Percentiles rank a stretch among this genome's conserved stretches.
Conservation (phyloP, 2,329 filamentous ascomycete genomes). For the Tolypocladium capitatum region DNA sequence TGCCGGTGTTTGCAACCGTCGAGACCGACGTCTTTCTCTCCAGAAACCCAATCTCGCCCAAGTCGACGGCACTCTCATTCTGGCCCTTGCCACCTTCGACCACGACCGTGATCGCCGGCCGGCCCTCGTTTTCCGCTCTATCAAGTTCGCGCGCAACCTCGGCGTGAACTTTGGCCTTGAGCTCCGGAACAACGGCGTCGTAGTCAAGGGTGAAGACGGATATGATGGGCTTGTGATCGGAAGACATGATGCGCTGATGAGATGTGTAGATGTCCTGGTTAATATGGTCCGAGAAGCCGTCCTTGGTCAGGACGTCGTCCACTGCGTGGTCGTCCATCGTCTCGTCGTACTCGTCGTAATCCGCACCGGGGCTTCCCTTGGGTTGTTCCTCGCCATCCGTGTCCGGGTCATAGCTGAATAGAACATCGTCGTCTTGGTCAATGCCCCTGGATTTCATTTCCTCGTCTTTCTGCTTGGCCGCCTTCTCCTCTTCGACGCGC, state of each 20-base stretch:
- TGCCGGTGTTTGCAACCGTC: slow-evolving; percentile 85
- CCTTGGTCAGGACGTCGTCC: slow-evolving; percentile 41
- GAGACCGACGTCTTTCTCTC: slow-evolving; percentile 52
- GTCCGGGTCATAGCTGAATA: slow-evolving; percentile 86
- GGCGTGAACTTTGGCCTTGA: slow-evolving; percentile 72
- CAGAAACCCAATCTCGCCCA: slow-evolving; percentile 61
- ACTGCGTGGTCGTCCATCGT: slow-evolving; percentile 26
- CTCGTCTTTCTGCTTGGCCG: slow-evolving; percentile 59
- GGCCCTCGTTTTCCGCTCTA: slow-evolving; percentile 78
- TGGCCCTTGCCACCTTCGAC: slow-evolving; percentile 44
- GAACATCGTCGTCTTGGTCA: slow-evolving; percentile 67
- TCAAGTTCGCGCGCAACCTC: slow-evolving; percentile 84
- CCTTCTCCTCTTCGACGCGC: slow-evolving; percentile 49
- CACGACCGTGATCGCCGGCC: slow-evolving; percentile 71
- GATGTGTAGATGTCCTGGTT: slow-evolving; percentile 60
- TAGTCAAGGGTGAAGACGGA: slow-evolving; percentile 76
- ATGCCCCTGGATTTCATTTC: slow-evolving; percentile 75
- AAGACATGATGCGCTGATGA: slow-evolving; percentile 80
- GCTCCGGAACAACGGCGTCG: slow-evolving; percentile 70
- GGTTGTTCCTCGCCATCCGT: slow-evolving; percentile 43
- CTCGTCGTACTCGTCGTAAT: slow-evolving; percentile 47
- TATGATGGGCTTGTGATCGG: slow-evolving; percentile 86
- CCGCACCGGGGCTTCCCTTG: slow-evolving; percentile 24
- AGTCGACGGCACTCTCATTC: slow-evolving; percentile 51
- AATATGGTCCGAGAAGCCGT: slow-evolving; percentile 42